These are phyloP conservation scores for Venustampulla echinocandica DNA, from an alignment of 495 filamentous ascomycete genomes.

Conservation along the genomic window DNA sequence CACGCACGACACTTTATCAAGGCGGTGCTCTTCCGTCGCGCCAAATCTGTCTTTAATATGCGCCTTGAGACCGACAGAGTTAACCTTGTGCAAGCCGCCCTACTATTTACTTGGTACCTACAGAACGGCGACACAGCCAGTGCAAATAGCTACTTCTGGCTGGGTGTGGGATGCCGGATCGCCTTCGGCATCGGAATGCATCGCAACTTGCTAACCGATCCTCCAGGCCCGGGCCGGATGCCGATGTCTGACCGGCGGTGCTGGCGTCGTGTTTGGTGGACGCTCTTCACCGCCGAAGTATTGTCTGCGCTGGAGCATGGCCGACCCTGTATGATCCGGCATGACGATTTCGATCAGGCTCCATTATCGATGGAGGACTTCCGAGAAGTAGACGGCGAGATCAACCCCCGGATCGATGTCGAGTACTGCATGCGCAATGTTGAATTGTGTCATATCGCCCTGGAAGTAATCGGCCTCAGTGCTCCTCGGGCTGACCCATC, in stretches of 20 bases:
- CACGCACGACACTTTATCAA: slow-evolving; percentile 31
- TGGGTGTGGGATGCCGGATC: slow-evolving; percentile 1
- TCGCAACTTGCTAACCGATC: not conserved
- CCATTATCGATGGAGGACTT: slow-evolving; percentile 34
- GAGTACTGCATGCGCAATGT: slow-evolving; percentile 36
- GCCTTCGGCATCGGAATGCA: slow-evolving; percentile 8
- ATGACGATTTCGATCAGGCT: slow-evolving; percentile 41
- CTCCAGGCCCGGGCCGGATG: slow-evolving; percentile 24
- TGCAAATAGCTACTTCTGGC: slow-evolving; percentile 6
- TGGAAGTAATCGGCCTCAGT: slow-evolving; percentile 39
- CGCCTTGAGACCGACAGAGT: slow-evolving; percentile 7
- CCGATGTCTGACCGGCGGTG: slow-evolving; percentile 13
- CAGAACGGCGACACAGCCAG: slow-evolving; percentile 1
- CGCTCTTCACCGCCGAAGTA: slow-evolving; percentile 34
- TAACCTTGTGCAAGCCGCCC: slow-evolving; percentile 1
- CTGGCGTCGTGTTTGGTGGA: slow-evolving; percentile 4
- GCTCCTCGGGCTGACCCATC: slow-evolving; percentile 35
- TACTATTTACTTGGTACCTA: slow-evolving; percentile 7
- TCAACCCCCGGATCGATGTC: slow-evolving; percentile 21
- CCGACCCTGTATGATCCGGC: slow-evolving; percentile 29
- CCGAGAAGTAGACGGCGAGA: not conserved
- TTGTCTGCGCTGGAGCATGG: slow-evolving; percentile 42
- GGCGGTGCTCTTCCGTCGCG: slow-evolving; percentile 23
- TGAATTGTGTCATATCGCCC: slow-evolving; percentile 36
- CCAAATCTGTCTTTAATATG: slow-evolving; percentile 6